Evolutionary conservation across 1,284 basidiomycete genomes (phyloP).

Genomic region (Marasmius sp.): DNA sequence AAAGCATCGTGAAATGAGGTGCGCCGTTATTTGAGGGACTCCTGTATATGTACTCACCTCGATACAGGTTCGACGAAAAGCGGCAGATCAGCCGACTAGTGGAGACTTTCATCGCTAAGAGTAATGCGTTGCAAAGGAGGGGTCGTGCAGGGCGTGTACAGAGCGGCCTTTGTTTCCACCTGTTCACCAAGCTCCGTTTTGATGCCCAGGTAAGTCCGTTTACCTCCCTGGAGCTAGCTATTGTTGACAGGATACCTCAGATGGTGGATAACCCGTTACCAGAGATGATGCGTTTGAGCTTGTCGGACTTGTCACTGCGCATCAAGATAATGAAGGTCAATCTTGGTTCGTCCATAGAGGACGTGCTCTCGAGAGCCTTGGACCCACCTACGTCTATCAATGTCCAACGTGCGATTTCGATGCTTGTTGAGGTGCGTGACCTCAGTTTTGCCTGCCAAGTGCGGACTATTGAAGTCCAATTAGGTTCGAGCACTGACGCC

Average conservation of each 20-base stretch:
- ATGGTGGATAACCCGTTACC: conserved; percentile 92
- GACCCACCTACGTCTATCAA: conserved; percentile 90
- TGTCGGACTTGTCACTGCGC: conserved; percentile 92
- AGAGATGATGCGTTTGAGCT: conserved; percentile 93
- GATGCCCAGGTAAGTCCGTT: conserved; percentile 62
- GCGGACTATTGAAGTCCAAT: not conserved
- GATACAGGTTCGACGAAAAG: conserved; percentile 90
- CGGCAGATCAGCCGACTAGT: conserved; percentile 92
- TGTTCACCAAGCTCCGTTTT: conserved; percentile 89
- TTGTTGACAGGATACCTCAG: conserved; percentile 37
- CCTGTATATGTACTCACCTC: not conserved
- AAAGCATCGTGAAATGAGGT: conserved; percentile 93
- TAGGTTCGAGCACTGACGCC: conserved; percentile 84
- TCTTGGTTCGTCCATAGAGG: conserved; percentile 86
- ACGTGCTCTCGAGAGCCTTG: conserved; percentile 84
- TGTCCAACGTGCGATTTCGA: conserved; percentile 88
- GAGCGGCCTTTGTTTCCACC: conserved; percentile 90
- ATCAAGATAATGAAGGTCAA: conserved; percentile 97
- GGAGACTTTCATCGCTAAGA: conserved; percentile 91
- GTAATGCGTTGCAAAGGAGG: conserved; percentile 91
- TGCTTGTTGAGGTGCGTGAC: conserved; percentile 81
- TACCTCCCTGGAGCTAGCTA: conserved; percentile 17
- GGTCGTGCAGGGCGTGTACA: conserved; percentile 94
- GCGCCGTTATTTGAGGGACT: conserved; percentile 7
- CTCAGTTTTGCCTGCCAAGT: not conserved